Conservation (phyloP, 371 early-diverging fungal species). For the Mucor irregularis region DNA sequence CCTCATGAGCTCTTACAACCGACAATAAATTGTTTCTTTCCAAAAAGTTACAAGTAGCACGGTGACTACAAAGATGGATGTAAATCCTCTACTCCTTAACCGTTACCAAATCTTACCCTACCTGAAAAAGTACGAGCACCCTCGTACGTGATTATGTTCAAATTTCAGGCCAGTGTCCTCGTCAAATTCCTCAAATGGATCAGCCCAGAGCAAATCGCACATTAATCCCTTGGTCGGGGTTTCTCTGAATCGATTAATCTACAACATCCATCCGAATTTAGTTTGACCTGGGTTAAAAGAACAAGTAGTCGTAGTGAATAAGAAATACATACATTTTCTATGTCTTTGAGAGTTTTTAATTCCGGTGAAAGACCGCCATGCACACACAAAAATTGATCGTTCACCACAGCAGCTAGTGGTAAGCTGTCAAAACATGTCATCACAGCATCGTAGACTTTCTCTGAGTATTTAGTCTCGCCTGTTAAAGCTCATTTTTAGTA, state of each 20-base stretch:
- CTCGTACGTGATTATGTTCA: slow-evolving; percentile 91
- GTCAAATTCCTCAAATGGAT: slow-evolving; percentile 95
- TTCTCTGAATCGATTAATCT: slow-evolving; percentile 94
- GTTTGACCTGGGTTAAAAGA: background rate
- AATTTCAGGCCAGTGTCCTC: slow-evolving; percentile 81
- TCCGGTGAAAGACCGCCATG: slow-evolving; percentile 99
- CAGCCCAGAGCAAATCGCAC: slow-evolving; percentile 98
- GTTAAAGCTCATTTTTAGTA: background rate
- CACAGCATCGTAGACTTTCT: slow-evolving; percentile 87
- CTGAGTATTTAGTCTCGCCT: slow-evolving; percentile 92
- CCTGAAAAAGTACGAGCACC: slow-evolving; percentile 94
- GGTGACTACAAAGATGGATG: slow-evolving; percentile 57
- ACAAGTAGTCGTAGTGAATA: no score
- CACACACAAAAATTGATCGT: slow-evolving; percentile 96
- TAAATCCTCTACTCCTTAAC: background rate
- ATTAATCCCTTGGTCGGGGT: slow-evolving; percentile 94
- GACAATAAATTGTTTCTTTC: slow-evolving; percentile 91
- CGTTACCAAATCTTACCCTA: slow-evolving; percentile 19
- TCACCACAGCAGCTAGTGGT: slow-evolving; percentile 95
- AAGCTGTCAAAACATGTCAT: slow-evolving; percentile 93
- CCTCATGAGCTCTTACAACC: slow-evolving; percentile 98
- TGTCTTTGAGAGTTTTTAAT: slow-evolving; percentile 81
- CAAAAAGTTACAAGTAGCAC: slow-evolving; percentile 90
- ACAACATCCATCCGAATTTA: slow-evolving; percentile 1
- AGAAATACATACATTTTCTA: slow-evolving; percentile 62